phyloP scores from a whole-genome alignment of 1,284 basidiomycete genomes.

The Malassezia restricta region DNA sequence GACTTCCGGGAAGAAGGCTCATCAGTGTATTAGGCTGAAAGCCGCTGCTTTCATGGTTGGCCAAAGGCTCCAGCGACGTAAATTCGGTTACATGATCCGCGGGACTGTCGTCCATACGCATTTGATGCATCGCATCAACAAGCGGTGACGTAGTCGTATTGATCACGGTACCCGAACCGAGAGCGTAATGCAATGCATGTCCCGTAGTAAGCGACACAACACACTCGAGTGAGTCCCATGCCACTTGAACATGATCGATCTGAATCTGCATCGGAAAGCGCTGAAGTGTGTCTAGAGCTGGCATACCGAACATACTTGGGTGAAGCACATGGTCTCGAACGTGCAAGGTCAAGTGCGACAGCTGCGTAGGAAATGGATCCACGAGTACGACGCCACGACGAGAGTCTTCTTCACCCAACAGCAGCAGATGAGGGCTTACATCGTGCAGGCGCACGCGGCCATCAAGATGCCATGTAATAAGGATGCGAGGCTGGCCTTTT shows the following conservation, averaged over 20 bases:
- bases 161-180: not conserved
- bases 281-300: conserved; percentile 20
- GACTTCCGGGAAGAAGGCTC: conserved; percentile 27
- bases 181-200: conserved; percentile 22
- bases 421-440: conserved; percentile 33
- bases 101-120: not conserved
- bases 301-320: conserved; percentile 19
- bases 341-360: conserved; percentile 34
- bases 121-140: not conserved
- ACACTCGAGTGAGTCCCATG: conserved; percentile 30
- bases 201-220: conserved; percentile 26
- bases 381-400: conserved; percentile 17
- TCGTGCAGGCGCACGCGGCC: conserved; percentile 38
- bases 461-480: conserved; percentile 42
- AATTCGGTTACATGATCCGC: conserved; percentile 7
- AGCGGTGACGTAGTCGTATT: not conserved
- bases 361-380: conserved; percentile 28
- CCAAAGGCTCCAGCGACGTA: conserved; percentile 19
- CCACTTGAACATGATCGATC: conserved; percentile 22
- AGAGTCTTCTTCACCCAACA: conserved; percentile 23
- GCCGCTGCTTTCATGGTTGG: conserved; percentile 18
- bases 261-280: conserved; percentile 15
- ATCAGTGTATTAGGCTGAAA: conserved; percentile 39
- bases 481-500: conserved; percentile 17
- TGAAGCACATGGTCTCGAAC: conserved; percentile 18